Evolutionary conservation across 2,329 filamentous ascomycete species (phyloP).

Genomic region (Penicillium fuscoglaucum): DNA sequence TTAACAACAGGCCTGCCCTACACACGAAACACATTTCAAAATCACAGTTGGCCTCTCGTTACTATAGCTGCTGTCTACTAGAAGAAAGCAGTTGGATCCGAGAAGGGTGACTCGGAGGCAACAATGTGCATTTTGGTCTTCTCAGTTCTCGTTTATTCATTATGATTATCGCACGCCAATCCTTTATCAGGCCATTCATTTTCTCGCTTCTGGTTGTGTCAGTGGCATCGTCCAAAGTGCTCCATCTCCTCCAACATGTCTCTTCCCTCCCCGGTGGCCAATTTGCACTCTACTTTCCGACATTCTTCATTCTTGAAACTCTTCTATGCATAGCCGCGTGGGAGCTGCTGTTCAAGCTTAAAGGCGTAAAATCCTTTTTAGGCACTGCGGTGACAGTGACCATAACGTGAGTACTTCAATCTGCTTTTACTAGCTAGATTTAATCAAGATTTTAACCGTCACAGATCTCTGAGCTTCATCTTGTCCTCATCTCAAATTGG

Average conservation of each 20-base stretch:
- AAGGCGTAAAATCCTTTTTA: conserved; percentile 16
- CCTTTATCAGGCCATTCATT: conserved; percentile 26
- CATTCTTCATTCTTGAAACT: conserved; percentile 33
- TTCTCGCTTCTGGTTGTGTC: conserved; percentile 31
- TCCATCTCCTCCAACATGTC: conserved; percentile 31
- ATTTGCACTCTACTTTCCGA: conserved; percentile 33
- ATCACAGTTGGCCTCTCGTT: neutral
- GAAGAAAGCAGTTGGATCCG: neutral
- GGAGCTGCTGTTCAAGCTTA: conserved; percentile 25
- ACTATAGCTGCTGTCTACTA: neutral
- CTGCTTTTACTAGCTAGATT: neutral
- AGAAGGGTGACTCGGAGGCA: neutral
- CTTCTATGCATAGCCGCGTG: conserved; percentile 25
- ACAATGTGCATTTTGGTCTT: neutral
- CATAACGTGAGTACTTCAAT: conserved; percentile 24
- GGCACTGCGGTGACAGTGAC: conserved; percentile 20
- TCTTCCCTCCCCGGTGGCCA: conserved; percentile 20
- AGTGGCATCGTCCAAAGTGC: conserved; percentile 27
- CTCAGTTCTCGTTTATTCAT: neutral
- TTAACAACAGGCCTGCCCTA: neutral
- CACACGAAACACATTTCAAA: neutral
- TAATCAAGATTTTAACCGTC: neutral
- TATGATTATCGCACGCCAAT: conserved; percentile 27
- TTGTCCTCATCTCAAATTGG: conserved; percentile 32
- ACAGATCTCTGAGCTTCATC: conserved; percentile 25